These are phyloP conservation scores for Acanthamoeba castellanii DNA, from an alignment of 208 protist genomes.

Conservation along the genomic window DNA sequence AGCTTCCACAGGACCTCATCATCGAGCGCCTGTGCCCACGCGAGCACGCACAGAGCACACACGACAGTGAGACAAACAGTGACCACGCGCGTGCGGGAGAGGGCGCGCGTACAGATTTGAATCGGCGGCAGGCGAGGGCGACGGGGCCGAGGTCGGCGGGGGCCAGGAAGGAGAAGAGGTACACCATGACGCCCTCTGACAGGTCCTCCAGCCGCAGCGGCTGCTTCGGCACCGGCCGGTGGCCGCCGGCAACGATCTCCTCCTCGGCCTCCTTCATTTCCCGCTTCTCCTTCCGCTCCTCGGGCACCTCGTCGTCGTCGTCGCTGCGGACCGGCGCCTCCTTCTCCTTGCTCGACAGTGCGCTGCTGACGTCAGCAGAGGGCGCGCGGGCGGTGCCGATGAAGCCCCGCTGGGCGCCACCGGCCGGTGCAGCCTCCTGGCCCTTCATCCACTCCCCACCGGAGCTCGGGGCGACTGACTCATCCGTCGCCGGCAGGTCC, in stretches of 20 bases:
- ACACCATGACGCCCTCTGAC: conserved; percentile 2
- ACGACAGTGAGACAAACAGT: neutral
- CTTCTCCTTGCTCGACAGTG: too few species aligned
- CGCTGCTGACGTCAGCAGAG: too few species aligned
- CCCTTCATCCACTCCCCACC: neutral
- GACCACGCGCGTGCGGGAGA: too few species aligned
- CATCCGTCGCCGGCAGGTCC: too few species aligned
- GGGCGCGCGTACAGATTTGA: neutral
- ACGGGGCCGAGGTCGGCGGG: neutral
- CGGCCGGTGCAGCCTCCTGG: neutral
- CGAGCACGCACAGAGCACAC: neutral
- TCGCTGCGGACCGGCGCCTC: too few species aligned
- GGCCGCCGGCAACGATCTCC: neutral
- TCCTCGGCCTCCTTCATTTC: neutral
- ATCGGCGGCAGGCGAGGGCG: conserved; percentile 3
- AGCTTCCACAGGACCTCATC: conserved; percentile 43
- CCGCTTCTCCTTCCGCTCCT: neutral
- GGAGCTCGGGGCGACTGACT: too few species aligned
- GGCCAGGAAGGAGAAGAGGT: conserved; percentile 22
- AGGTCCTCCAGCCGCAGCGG: neutral
- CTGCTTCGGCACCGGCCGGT: too few species aligned
- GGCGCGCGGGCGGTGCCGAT: neutral
- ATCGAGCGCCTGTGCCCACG: neutral
- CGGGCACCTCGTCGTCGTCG: neutral
- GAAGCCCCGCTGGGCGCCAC: neutral